Base-by-base conservation (phyloP, 352 stramenopile species). In the Globisporangium solare region DNA sequence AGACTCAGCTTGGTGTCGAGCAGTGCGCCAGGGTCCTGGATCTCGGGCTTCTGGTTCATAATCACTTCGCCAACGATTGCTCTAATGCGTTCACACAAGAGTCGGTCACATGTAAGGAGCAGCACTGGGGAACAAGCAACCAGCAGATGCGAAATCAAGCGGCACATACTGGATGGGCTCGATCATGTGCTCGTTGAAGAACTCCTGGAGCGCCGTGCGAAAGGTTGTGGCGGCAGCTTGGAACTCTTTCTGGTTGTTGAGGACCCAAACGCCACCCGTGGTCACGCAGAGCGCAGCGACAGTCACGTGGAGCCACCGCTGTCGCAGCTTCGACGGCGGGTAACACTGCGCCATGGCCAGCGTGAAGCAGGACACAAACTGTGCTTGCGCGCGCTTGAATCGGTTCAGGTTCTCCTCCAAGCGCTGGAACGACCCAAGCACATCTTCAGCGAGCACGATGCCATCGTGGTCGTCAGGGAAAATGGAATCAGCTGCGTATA, bases 1-100 rank as follows among this genome's bases (percentile, higher is more conserved):
- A 94, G 70, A 64, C 84, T 94, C 52, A 86, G 63, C 58, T 90
- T 92, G 20, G 79, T 89, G 59, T 94, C 84, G 3, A 83, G 61
- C 17, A 94, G 57, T 3, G 84, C 81, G n/a, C 73, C 73, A 0
- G 79, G 73, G 54, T 94, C 84, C 56, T 94, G 84, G 43, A 94
- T 94, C 63, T 86, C 77, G 12, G 77, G 70, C 62, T 92, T 94
- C 53, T 92, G 76, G 64, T 92, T 94, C 46, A 94, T 52, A n/a
- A 94, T 66, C 22, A 94, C 71, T 58, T 94, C 84, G 24, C 56
- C 70, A 10, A 92, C 77, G 53, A 94, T 94, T 3, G 82, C 82
- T 52, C 76, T 86, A 58, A 58, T 43, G 1, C 17, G 41, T 47
- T 6, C 47, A 60, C 20, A 54, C 6, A 59, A 24, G 46, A n/a